Evolutionary conservation across 257 asterid genomes (phyloP), one percentile per base, ranked within the genome.

Genomic region (Anisodus tanguticus): DNA sequence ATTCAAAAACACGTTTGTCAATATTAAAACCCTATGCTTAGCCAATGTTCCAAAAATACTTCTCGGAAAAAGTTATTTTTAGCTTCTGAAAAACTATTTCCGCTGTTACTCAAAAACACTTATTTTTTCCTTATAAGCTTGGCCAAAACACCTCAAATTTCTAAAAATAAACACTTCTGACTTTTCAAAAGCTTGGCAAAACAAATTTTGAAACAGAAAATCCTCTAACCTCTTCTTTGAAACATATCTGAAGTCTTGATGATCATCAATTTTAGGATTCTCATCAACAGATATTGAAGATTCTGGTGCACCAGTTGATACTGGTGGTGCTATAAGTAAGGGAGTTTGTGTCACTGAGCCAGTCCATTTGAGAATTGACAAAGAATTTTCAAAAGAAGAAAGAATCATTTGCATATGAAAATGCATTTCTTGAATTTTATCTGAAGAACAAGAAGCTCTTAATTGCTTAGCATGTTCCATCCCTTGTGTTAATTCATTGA

Each of bases 381-480:
- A 83, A 43, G 97, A 91, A 82, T 92, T 96, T 88, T 96, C 97
- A 72, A 88, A 96, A 37, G 98, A 91, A 35, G 94, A 90, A 68
- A 93, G 47, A 43, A 96, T 93, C 86, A 89, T 90, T 88, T 90
- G 97, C 87, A 96, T 51, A 71, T 91, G 90, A 85, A 91, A 83
- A 39, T 92, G 92, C 64, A 77, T 53, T 77, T 77, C 82, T 37
- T 88, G 90, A 7, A 86, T 74, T 80, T 93, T 87, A 0, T 74
- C 7, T 10, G 62, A 22, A 59, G 3, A 59, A 59, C 88, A 87
- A n/a, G 90, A 88, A 84, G 89, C 66, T 39, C 90, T 91, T 4
- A 96, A 93, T 89, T 92, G 97, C 89, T 87, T 89, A 62, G 97
- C 94, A 70, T 83, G 85, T 83, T 93, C 99, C 95, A 90, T 90